phyloP scores from a whole-genome alignment of 805 yeast species.

The Lachancea waltii region DNA sequence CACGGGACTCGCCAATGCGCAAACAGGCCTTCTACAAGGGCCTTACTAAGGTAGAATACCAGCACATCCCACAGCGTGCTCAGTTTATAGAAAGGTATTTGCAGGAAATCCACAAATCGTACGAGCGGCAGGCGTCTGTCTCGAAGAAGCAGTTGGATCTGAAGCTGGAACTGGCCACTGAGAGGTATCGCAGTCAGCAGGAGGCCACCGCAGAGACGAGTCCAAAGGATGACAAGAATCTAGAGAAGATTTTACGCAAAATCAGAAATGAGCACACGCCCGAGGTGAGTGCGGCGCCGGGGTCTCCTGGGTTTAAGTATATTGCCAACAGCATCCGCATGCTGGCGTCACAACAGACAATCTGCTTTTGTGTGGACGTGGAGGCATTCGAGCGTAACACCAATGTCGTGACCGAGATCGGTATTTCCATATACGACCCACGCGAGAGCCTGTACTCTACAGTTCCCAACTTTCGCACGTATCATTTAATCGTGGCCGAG shows the following conservation, averaged over 20 bases:
- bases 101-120: slow-evolving; percentile 6
- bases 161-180: slow-evolving; percentile 12
- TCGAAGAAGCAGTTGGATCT: slow-evolving; percentile 7
- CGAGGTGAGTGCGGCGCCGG: slow-evolving; percentile 19
- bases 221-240: slow-evolving; percentile 7
- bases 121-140: slow-evolving; percentile 5
- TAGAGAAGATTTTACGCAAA: slow-evolving; percentile 12
- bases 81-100: slow-evolving; percentile 6
- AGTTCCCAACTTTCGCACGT: slow-evolving; percentile 37
- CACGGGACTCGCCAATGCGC: slow-evolving; percentile 1
- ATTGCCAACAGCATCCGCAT: slow-evolving; percentile 18
- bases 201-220: background rate
- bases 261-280: slow-evolving; percentile 22
- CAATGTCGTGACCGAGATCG: slow-evolving; percentile 47
- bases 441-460: slow-evolving; percentile 35
- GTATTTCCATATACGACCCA: slow-evolving; percentile 53
- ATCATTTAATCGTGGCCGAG: slow-evolving; percentile 43
- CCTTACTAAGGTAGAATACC: slow-evolving; percentile 4
- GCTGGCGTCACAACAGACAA: slow-evolving; percentile 22
- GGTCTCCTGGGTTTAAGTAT: slow-evolving; percentile 17
- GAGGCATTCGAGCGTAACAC: slow-evolving; percentile 49
- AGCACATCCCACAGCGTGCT: background rate
- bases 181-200: background rate
- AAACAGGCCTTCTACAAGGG: slow-evolving; percentile 2
- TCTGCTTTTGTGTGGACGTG: slow-evolving; percentile 45